Evolutionary conservation across 441 rosid genomes (phyloP).

Genomic region (Populus trichocarpa): DNA sequence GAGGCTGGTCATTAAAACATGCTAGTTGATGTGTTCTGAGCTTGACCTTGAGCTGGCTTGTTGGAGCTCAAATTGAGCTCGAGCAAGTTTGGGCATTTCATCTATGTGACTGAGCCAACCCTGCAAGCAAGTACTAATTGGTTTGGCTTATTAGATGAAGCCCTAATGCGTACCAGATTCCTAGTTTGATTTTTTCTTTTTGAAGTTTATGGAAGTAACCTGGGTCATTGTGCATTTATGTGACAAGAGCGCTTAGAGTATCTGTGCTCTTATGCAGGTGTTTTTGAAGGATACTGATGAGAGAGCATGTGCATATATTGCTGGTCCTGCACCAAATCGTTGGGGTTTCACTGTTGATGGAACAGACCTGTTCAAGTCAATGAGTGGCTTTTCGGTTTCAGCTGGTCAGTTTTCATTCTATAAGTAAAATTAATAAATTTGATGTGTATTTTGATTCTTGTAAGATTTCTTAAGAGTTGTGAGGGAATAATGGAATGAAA

Average conservation of each 20-base stretch:
- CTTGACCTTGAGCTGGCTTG: background rate
- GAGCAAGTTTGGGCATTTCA: background rate
- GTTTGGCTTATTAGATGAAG: background rate
- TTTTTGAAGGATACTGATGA: constrained; percentile 98
- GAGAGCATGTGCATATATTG: constrained; percentile 99
- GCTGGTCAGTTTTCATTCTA: constrained; percentile 44
- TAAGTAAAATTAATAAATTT: constrained; percentile 2
- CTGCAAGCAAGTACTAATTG: background rate
- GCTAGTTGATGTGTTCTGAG: background rate
- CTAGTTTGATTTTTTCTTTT: constrained; percentile 4
- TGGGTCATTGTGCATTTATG: constrained; percentile 12
- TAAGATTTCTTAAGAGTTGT: background rate
- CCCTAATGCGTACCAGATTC: background rate
- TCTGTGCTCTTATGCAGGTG: constrained; percentile 51
- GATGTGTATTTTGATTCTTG: background rate
- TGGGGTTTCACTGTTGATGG: constrained; percentile 97
- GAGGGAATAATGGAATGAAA: too few relatives aligned
- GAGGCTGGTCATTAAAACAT: background rate
- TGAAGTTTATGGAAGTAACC: constrained; percentile 6
- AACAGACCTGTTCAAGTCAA: constrained; percentile 67
- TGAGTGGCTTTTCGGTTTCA: constrained; percentile 42
- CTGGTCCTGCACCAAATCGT: constrained; percentile 99
- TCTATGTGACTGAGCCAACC: background rate
- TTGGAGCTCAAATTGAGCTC: background rate
- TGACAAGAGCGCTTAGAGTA: constrained; percentile 11